Conservation (phyloP, 2,329 filamentous ascomycete genomes). For the Neonectria neomacrospora region DNA sequence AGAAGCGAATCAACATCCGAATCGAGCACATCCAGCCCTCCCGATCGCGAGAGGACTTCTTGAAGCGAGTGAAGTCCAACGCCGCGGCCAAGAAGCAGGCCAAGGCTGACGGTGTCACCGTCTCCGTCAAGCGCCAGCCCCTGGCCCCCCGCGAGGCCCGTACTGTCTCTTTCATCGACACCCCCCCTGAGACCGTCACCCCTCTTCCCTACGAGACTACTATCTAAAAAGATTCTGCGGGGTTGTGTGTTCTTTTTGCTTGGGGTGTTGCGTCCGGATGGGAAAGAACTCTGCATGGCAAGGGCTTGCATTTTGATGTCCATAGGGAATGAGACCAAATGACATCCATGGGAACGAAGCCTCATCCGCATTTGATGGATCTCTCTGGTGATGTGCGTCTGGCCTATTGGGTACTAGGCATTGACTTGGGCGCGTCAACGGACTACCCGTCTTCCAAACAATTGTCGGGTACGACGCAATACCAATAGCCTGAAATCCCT, state of each 20-base stretch:
- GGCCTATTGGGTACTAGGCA: slow-evolving; percentile 14
- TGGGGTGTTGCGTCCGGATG: slow-evolving; percentile 57
- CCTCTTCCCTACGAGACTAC: slow-evolving; percentile 98
- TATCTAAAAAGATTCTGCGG: slow-evolving; percentile 73
- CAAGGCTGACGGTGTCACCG: slow-evolving; percentile 86
- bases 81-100: slow-evolving; percentile 92
- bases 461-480: slow-evolving; percentile 20
- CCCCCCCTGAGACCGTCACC: slow-evolving; percentile 89
- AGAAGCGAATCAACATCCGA: slow-evolving; percentile 99
- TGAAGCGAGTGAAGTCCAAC: slow-evolving; percentile 96
- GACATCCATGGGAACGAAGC: slow-evolving; percentile 48
- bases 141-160: slow-evolving; percentile 81
- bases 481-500: slow-evolving; percentile 7
- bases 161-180: slow-evolving; percentile 83
- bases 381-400: slow-evolving; percentile 35
- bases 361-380: slow-evolving; percentile 37
- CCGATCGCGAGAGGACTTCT: slow-evolving; percentile 95
- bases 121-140: slow-evolving; percentile 94
- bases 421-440: slow-evolving; percentile 20
- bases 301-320: slow-evolving; percentile 56
- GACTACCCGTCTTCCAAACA: slow-evolving; percentile 12
- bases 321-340: slow-evolving; percentile 53
- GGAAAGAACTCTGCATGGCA: slow-evolving; percentile 58
- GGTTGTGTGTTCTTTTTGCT: slow-evolving; percentile 52
- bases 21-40: slow-evolving; percentile 97